Conservation (phyloP, 2,329 filamentous ascomycete species). For the Aspergillus calidoustus region DNA sequence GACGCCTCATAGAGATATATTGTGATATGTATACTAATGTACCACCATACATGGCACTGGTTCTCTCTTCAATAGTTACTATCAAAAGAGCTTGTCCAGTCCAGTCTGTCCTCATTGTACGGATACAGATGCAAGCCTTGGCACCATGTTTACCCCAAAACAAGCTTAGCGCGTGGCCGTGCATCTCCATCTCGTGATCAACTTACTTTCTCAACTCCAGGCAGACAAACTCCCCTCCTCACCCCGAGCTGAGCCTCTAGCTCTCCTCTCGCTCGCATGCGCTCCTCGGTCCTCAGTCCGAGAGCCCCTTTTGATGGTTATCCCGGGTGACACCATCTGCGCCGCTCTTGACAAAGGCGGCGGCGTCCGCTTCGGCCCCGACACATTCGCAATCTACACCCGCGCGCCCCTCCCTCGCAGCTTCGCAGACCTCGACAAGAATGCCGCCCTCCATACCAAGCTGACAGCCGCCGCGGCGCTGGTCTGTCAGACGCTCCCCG, state of each 20-base stretch:
- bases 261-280: background rate
- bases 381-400: conserved; percentile 20
- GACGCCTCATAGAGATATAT: background rate
- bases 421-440: background rate
- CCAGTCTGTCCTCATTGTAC: background rate
- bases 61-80: background rate
- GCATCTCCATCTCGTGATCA: background rate
- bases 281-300: background rate
- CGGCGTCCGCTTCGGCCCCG: conserved; percentile 15
- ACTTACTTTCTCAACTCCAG: background rate
- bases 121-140: background rate
- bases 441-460: conserved; percentile 3
- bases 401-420: conserved; percentile 13
- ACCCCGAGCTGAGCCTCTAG: background rate
- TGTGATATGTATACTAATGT: background rate
- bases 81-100: background rate
- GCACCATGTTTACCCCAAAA: background rate
- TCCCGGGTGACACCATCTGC: conserved; percentile 7
- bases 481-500: conserved; percentile 14
- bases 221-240: background rate
- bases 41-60: background rate
- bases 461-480: conserved; percentile 1
- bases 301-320: conserved; percentile 1
- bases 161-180: background rate
- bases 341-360: conserved; percentile 17